Base-by-base conservation (phyloP, 768 basidiomycete species). In the Leucocoprinus sp. region DNA sequence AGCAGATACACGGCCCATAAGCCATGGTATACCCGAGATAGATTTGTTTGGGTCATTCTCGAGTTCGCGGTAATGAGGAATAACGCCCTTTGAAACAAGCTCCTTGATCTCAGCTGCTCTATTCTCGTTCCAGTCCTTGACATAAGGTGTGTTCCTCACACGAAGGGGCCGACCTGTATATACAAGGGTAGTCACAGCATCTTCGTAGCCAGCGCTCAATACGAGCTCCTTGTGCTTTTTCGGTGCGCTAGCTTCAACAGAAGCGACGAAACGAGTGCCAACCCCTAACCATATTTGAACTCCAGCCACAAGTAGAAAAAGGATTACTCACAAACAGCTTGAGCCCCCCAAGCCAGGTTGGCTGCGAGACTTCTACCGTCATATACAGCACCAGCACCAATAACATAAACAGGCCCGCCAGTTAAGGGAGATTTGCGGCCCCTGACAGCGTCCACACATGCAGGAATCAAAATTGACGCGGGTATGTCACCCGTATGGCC, bases 341-440 rank as follows among this genome's bases (percentile, higher is more conserved):
- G 75, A 28, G 92, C 92, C 51, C 93, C 93, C 79, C 85, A 93
- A 54, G 81, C 71, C 44, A 97, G 63, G 56, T 93, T 90, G 12
- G 93, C 87, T 3, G 89, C 92, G 7, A 95, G 71, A 48, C 85
- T 76, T 40, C 92, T 76, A 4, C 92, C 92, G 54, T 95, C 90
- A 64, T 79, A 90, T 15, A 97, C 84, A 0, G 90, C 93, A 24
- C 93, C 93, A 4, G 93, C 93, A 21, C 90, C 93, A 48, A 97
- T 65, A 35, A 97, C 88, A 57, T 89, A 87, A 8, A 96, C 71
- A 0, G 89, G 89, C 53, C 80, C 67, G 37, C 88, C 87, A 0
- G 83, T 95, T 50, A 96, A 64, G 8, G 90, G 81, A 0, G 85
- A 87, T 52, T 68, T 83, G 63, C 70, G 73, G 6, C 84, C 86